These are phyloP conservation scores for Chloromonas sp. DNA, from an alignment of 163 green algal genomes.

Conservation along the genomic window DNA sequence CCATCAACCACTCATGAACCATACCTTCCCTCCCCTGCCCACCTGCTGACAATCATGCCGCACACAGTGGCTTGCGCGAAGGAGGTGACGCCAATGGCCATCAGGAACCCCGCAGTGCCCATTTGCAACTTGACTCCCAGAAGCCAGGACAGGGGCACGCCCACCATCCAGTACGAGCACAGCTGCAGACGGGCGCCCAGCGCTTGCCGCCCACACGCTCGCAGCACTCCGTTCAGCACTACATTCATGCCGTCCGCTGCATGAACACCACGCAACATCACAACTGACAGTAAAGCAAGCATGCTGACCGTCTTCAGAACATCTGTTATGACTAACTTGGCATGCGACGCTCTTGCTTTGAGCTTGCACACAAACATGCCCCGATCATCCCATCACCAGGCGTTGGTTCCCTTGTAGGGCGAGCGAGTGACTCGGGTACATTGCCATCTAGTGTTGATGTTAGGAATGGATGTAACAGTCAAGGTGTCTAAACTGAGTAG, in stretches of 20 bases:
- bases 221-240: slow-evolving; percentile 20
- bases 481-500: too few relatives aligned
- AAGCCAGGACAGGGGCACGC: slow-evolving; percentile 17
- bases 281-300: too few relatives aligned
- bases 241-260: slow-evolving; percentile 24
- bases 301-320: too few relatives aligned
- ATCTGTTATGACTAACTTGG: too few relatives aligned
- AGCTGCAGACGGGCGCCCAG: slow-evolving; percentile 19
- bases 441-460: too few relatives aligned
- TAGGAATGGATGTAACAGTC: too few relatives aligned
- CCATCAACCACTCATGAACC: too few relatives aligned
- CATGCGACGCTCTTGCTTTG: too few relatives aligned
- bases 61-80: slow-evolving; percentile 11
- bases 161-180: slow-evolving; percentile 14
- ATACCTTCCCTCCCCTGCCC: not conserved
- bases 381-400: too few relatives aligned
- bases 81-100: slow-evolving; percentile 10
- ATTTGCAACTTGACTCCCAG: slow-evolving; percentile 13
- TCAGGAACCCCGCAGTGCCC: slow-evolving; percentile 13
- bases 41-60: slow-evolving; percentile 12
- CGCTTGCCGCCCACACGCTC: slow-evolving; percentile 18
- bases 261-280: not conserved
- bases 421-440: too few relatives aligned
- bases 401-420: too few relatives aligned
- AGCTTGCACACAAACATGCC: too few relatives aligned